These are phyloP conservation scores for Penicillium diatomitis DNA, from an alignment of 495 filamentous ascomycete species.

Conservation along the genomic window DNA sequence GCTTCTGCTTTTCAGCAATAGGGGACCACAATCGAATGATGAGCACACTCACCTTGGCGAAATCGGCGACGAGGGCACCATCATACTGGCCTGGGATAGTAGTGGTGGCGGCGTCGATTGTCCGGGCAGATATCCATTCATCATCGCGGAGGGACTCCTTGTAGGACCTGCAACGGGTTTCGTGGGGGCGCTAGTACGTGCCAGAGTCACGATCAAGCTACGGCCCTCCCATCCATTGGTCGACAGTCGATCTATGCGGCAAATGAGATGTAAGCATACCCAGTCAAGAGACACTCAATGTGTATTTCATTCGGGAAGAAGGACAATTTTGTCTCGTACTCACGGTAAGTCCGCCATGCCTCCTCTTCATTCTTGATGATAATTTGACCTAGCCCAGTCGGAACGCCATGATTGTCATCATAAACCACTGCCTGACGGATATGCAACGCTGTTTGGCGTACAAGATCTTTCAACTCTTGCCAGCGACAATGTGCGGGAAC, in stretches of 20 bases:
- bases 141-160: constrained; percentile 27
- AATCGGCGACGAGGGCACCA: constrained; percentile 30
- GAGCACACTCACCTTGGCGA: constrained; percentile 26
- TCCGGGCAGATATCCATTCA: constrained; percentile 21
- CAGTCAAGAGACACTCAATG: background rate
- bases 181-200: constrained; percentile 35
- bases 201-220: constrained; percentile 35
- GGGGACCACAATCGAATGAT: no score
- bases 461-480: constrained; percentile 41
- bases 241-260: constrained; percentile 28
- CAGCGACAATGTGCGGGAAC: constrained; percentile 40
- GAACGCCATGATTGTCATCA: constrained; percentile 37
- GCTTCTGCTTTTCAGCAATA: no score
- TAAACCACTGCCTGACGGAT: constrained; percentile 42
- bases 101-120: constrained; percentile 27
- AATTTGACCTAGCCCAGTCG: constrained; percentile 39
- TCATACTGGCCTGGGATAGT: constrained; percentile 17
- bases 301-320: background rate
- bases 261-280: constrained; percentile 2
- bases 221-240: constrained; percentile 40
- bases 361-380: constrained; percentile 43
- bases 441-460: constrained; percentile 38
- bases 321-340: constrained; percentile 1
- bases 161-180: constrained; percentile 38
- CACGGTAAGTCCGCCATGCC: constrained; percentile 40